These are phyloP conservation scores for Nicotiana attenuata DNA, from an alignment of 257 asterid species.

Conservation along the genomic window DNA sequence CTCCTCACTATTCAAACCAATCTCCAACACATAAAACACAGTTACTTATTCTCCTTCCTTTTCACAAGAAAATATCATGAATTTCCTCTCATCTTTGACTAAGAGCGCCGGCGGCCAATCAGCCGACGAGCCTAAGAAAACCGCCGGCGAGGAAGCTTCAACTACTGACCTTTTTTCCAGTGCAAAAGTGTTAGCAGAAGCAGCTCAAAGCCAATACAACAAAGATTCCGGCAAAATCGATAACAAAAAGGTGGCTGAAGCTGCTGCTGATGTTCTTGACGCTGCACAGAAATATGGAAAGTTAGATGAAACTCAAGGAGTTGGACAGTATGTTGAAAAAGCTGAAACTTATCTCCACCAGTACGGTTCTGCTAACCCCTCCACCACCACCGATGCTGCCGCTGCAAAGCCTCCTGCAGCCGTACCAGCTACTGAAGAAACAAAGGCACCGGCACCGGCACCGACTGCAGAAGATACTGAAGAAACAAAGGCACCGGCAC, in stretches of 20 bases:
- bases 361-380: slow-evolving; percentile 11
- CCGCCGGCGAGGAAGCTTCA: slow-evolving; percentile 22
- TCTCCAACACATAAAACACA: background rate
- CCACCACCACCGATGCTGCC: slow-evolving; percentile 1
- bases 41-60: background rate
- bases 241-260: slow-evolving; percentile 40
- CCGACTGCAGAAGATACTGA: background rate
- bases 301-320: slow-evolving; percentile 38
- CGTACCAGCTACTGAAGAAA: background rate
- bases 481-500: background rate
- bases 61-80: background rate
- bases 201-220: slow-evolving; percentile 43
- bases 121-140: slow-evolving; percentile 15
- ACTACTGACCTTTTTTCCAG: slow-evolving; percentile 23
- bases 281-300: slow-evolving; percentile 41
- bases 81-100: background rate
- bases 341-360: slow-evolving; percentile 53
- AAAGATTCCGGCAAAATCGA: slow-evolving; percentile 22
- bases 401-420: background rate
- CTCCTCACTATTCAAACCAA: slow-evolving; percentile 3
- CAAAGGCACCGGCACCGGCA: background rate
- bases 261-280: slow-evolving; percentile 43
- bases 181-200: slow-evolving; percentile 49
- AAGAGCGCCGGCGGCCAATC: background rate
- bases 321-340: slow-evolving; percentile 52